Conservation (phyloP, 768 basidiomycete genomes). For the Rhodotorula sphaerocarpa region DNA sequence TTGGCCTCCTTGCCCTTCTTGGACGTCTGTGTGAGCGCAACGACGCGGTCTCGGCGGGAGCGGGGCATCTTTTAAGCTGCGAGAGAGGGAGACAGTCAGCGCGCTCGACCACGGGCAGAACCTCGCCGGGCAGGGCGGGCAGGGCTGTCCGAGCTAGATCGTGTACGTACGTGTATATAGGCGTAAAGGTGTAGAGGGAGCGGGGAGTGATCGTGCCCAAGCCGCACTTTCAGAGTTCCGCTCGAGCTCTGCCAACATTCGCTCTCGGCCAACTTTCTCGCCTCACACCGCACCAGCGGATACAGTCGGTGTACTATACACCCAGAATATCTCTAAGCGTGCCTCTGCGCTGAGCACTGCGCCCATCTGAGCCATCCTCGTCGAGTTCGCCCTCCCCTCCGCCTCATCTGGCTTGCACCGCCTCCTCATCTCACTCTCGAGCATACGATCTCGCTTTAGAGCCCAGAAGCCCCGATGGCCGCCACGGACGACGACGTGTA, state of each 20-base stretch:
- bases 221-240: neutral
- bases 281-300: too few species aligned
- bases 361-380: too few species aligned
- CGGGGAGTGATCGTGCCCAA: too few species aligned
- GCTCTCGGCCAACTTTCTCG: neutral
- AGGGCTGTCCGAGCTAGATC: neutral
- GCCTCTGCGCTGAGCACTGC: too few species aligned
- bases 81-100: neutral
- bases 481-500: slow-evolving; percentile 51
- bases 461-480: neutral
- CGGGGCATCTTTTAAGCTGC: slow-evolving; percentile 24
- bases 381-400: too few species aligned
- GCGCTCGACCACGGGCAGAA: neutral
- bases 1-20: slow-evolving; percentile 86
- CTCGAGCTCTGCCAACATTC: neutral
- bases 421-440: slow-evolving; percentile 1
- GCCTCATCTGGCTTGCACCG: neutral
- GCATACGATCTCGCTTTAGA: neutral
- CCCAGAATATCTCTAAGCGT: too few species aligned
- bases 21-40: slow-evolving; percentile 84
- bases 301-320: too few species aligned
- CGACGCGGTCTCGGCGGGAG: slow-evolving; percentile 48
- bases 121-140: neutral
- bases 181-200: too few species aligned
- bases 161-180: neutral